phyloP scores from a whole-genome alignment of 2,329 filamentous ascomycete genomes.

The Arthrobotrys musiformis region DNA sequence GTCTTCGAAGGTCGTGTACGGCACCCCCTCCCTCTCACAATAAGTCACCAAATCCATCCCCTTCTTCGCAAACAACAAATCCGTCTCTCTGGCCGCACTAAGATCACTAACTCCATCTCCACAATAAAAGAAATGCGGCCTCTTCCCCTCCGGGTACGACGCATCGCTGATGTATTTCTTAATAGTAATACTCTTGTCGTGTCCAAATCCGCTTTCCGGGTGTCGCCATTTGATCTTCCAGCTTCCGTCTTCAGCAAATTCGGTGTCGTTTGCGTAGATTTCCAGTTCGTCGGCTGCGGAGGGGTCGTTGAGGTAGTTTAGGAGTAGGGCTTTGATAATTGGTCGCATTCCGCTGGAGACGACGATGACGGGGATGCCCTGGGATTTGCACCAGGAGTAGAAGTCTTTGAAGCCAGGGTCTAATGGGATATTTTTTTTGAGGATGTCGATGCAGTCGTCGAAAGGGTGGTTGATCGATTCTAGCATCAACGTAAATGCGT shows the following conservation, averaged over 20 bases:
- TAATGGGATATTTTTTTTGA: constrained; percentile 84
- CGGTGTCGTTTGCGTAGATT: constrained; percentile 89
- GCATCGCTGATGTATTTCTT: constrained; percentile 83
- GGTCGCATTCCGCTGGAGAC: constrained; percentile 93
- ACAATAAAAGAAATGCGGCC: constrained; percentile 91
- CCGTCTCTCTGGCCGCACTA: constrained; percentile 89
- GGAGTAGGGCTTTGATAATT: constrained; percentile 84
- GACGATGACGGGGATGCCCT: constrained; percentile 92
- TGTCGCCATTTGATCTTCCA: constrained; percentile 93
- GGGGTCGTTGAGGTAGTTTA: constrained; percentile 78
- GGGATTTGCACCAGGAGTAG: constrained; percentile 80
- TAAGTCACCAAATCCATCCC: constrained; percentile 90
- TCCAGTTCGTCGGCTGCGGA: constrained; percentile 77
- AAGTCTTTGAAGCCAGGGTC: constrained; percentile 91
- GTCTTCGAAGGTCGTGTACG: constrained; percentile 87
- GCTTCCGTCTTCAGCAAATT: constrained; percentile 80
- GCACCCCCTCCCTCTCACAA: constrained; percentile 83
- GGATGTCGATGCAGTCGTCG: constrained; percentile 79
- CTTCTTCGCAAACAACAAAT: constrained; percentile 91
- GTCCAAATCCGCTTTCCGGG: constrained; percentile 83
- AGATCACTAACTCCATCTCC: constrained; percentile 94
- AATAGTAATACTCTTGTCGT: constrained; percentile 94
- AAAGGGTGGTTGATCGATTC: constrained; percentile 84
- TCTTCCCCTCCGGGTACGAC: constrained; percentile 65
- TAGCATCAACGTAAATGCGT: constrained; percentile 91